phyloP scores from a whole-genome alignment of 768 basidiomycete species.

The Psilocybe azurescens region DNA sequence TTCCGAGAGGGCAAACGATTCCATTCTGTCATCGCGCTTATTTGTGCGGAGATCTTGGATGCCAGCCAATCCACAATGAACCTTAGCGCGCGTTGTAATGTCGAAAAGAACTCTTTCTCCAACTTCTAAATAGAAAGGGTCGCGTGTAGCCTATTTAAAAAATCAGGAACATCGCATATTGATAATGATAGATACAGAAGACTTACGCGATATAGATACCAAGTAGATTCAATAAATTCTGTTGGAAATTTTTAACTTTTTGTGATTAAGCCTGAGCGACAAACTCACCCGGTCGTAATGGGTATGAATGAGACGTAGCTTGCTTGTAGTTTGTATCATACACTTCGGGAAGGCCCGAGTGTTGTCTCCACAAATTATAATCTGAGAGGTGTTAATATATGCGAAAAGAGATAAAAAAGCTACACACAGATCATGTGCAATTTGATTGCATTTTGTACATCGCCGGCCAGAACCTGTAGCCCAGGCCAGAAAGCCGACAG shows the following conservation, averaged over 20 bases:
- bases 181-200: not conserved
- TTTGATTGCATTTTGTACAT: constrained; percentile 89
- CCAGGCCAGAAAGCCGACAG: constrained; percentile 98
- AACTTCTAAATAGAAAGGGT: constrained; percentile 91
- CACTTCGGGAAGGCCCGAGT: constrained; percentile 90
- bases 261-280: not conserved
- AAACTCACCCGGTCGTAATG: constrained; percentile 70
- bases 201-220: constrained; percentile 89
- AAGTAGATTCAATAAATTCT: constrained; percentile 97
- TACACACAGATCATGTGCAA: constrained; percentile 85
- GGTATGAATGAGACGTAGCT: constrained; percentile 80
- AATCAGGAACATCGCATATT: constrained; percentile 14
- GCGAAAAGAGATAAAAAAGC: not conserved
- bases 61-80: constrained; percentile 85
- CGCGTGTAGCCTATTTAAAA: constrained; percentile 78
- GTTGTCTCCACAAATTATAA: constrained; percentile 91
- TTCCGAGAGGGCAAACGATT: constrained; percentile 94
- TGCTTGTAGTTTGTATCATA: constrained; percentile 80
- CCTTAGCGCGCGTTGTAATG: constrained; percentile 73
- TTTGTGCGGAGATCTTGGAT: constrained; percentile 81
- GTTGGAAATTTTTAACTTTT: not conserved
- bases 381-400: constrained; percentile 46
- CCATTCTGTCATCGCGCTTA: constrained; percentile 92
- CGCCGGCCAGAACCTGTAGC: constrained; percentile 85
- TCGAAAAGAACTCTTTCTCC: constrained; percentile 86